Conservation (phyloP, 1,284 basidiomycete genomes). For the Trametes polyzona region DNA sequence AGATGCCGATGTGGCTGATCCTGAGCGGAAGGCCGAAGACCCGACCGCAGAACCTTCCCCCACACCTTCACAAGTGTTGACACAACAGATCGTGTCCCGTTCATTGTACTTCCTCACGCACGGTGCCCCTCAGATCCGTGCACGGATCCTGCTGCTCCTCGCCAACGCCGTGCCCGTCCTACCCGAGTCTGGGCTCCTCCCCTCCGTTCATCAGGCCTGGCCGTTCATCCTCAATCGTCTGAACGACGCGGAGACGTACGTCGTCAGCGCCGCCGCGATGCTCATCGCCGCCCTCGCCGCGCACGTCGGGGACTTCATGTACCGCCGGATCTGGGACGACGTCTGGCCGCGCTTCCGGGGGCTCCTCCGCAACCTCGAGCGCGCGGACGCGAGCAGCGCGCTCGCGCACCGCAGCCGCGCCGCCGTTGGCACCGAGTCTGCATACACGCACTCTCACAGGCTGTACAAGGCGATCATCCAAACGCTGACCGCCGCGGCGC, state of each 20-base stretch:
- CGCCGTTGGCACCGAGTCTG: conserved; percentile 64
- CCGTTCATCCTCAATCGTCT: conserved; percentile 86
- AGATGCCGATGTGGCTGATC: conserved; percentile 25
- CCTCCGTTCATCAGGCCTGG: conserved; percentile 87
- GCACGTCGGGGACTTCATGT: conserved; percentile 84
- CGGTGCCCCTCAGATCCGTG: conserved; percentile 79
- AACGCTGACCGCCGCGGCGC: conserved; percentile 70
- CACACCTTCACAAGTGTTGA: conserved; percentile 73
- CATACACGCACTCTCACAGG: conserved; percentile 78
- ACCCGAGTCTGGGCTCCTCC: conserved; percentile 75
- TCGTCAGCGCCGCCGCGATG: conserved; percentile 73
- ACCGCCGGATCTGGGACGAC: conserved; percentile 81
- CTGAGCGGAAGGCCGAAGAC: conserved; percentile 31
- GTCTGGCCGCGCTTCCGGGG: conserved; percentile 82
- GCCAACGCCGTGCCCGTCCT: conserved; percentile 76
- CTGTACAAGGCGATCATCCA: conserved; percentile 73
- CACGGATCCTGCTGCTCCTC: conserved; percentile 78
- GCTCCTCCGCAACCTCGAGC: conserved; percentile 63
- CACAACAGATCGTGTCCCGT: conserved; percentile 83
- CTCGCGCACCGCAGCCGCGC: conserved; percentile 57
- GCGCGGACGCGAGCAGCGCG: conserved; percentile 64
- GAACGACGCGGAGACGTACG: conserved; percentile 71
- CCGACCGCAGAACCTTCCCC: conserved; percentile 45
- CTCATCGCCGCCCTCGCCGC: conserved; percentile 71
- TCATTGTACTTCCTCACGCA: conserved; percentile 92